A percentile compares a stretch with the other conserved stretches of the same genome.
Evolutionary conservation across 192 early-diverging fungal species (phyloP).

Genomic region (Podila clonocystis): DNA sequence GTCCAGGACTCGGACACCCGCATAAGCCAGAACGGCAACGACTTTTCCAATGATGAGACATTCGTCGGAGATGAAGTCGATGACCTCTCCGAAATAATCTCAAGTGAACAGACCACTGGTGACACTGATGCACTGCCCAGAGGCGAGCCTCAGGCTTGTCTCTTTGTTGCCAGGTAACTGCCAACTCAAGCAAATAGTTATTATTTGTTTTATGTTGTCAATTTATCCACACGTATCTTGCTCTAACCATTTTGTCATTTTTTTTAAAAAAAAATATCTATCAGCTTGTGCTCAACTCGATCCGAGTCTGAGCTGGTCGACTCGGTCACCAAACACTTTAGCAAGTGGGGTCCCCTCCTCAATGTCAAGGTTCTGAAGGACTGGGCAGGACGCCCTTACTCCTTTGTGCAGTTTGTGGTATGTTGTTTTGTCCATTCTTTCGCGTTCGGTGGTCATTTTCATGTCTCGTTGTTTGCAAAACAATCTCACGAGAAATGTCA

Average conservation of each 20-base stretch:
- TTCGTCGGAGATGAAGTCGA: background rate
- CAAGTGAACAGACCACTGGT: background rate
- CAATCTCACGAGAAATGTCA: background rate
- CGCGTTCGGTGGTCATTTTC: no score
- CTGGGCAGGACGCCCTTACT: slow-evolving; percentile 74
- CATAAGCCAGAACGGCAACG: no score
- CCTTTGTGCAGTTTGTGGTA: slow-evolving; percentile 83
- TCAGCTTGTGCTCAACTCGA: slow-evolving; percentile 62
- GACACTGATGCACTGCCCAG: background rate
- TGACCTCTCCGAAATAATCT: background rate
- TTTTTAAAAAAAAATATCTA: background rate
- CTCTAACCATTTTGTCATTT: background rate
- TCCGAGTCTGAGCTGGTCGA: slow-evolving; percentile 63
- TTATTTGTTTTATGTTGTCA: background rate
- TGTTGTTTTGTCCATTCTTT: background rate
- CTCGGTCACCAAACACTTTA: slow-evolving; percentile 68
- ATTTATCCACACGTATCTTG: background rate
- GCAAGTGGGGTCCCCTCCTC: slow-evolving; percentile 68
- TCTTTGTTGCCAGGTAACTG: slow-evolving; percentile 80
- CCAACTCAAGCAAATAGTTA: background rate
- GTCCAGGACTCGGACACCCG: no score
- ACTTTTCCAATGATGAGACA: no score
- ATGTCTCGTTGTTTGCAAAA: background rate
- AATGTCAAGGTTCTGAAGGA: slow-evolving; percentile 83
- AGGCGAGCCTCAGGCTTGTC: slow-evolving; percentile 65